Base-by-base conservation (phyloP, 2,329 filamentous ascomycete genomes). In the Colletotrichum australisinense region DNA sequence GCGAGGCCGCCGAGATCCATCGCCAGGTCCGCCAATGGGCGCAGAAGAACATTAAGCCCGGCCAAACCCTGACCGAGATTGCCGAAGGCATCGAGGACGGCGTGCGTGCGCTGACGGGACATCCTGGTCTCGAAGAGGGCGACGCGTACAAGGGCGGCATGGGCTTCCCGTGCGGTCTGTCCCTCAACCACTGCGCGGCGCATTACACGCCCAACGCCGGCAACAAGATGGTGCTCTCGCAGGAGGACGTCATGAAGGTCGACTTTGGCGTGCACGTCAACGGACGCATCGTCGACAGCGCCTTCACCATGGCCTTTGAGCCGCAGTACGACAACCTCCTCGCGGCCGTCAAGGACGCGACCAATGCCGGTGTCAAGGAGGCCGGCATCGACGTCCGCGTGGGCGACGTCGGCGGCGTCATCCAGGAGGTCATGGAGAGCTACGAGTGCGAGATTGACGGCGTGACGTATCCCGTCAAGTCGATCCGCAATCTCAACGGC, bases 201-300 rank as follows among this genome's bases (percentile, higher is more conserved):
- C 95, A 97, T 84, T 97, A 94, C 83, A 95, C 93, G 7, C 95
- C 95, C 16, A 97, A 97, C 81, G 93, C 93, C 1, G 94, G 94
- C 67, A 97, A 97, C 84, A 94, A 95, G 81, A 89, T 93, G 78
- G 83, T 95, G 35, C 85, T 97, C 73, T 86, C 93, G 79, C 82
- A 92, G 74, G 89, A 90, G 75, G 94, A 97, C 80, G 93, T 97
- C 42, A 89, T 96, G 88, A 95, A 95, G 82, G 91, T 95, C 12
- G 93, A 96, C 78, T 94, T 95, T 78, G 93, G 94, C 63, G 93
- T 95, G 52, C 94, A 96, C 81, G 88, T 95, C 78, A 94, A 93
- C 79, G 94, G 94, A 12, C 88, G 91, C 76, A 96, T 95, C 79
- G 93, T 95, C 72, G 93, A 96, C 84, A 93, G 91, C 76, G 94